Conservation (phyloP, 2,329 filamentous ascomycete species). For the Albifimbria verrucaria region DNA sequence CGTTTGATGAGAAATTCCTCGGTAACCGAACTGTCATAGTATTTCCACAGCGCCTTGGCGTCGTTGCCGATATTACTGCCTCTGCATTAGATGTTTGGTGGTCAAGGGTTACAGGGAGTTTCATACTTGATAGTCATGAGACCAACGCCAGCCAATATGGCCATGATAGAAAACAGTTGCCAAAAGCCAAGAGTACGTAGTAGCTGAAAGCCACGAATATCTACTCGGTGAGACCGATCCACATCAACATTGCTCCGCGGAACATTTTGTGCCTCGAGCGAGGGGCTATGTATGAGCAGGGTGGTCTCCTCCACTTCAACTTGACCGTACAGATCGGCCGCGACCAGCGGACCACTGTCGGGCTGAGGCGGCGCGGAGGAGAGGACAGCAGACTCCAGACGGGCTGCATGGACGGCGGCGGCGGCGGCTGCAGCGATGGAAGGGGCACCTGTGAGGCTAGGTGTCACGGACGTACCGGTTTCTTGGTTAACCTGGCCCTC, state of each 20-base stretch:
- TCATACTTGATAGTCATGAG: conserved; percentile 99
- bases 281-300: conserved; percentile 69
- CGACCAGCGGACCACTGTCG: not conserved
- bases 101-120: too few relatives aligned
- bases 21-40: conserved; percentile 71
- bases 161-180: conserved; percentile 85
- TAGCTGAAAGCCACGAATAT: conserved; percentile 82
- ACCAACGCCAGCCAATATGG: conserved; percentile 85
- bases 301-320: conserved; percentile 69
- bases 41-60: conserved; percentile 81
- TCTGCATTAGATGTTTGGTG: too few relatives aligned
- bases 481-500: conserved; percentile 36
- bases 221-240: conserved; percentile 75
- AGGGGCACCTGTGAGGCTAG: not conserved
- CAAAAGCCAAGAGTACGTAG: conserved; percentile 77
- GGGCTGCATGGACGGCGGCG: not conserved
- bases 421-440: not conserved
- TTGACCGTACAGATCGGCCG: conserved; percentile 18
- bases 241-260: conserved; percentile 63
- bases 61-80: conserved; percentile 95
- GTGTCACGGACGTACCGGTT: conserved; percentile 59
- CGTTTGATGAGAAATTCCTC: conserved; percentile 73
- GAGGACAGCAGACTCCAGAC: not conserved
- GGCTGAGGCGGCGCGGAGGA: not conserved
- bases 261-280: conserved; percentile 48